Base-by-base conservation (phyloP, 2,329 filamentous ascomycete species). In the Alternaria dauci region DNA sequence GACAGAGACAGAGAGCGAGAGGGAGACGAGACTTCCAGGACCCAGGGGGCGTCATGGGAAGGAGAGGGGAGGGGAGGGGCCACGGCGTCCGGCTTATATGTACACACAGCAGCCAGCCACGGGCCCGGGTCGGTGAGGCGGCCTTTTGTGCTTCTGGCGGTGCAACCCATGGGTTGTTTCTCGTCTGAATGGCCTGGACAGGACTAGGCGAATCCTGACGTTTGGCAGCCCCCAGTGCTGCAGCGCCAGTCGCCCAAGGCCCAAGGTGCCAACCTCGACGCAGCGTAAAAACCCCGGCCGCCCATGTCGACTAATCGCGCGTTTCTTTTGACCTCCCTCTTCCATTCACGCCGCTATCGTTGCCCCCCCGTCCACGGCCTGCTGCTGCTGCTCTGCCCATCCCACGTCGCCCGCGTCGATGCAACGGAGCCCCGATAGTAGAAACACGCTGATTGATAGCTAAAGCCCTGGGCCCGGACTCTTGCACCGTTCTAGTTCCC, bases 361-460 rank as follows among this genome's bases (percentile, higher is more conserved):
- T 42, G 48, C 30, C 44, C 46, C 30, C 30, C 58, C 39, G 44
- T 53, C 62, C 55, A 52, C 36, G 20, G 20, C 20, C 20, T 23
- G 20, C 20, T 23, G 39, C 57, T 55, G 47, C 58, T 57, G 47
- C 43, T 46, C 20, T 51, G 59, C 56, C 52, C 58, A 56, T 63
- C 60, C 63, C 70, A 67, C 68, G 63, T 55, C 63, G 62, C 71
- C 67, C 67, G 66, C 65, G 62, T 64, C 57, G 50, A 70, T 69
- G 67, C 66, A 59, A 64, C 66, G 55, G 43, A 58, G 68, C 61
- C 54, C 58, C 58, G 63, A 65, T 62, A 63, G 64, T 59, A 60
- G 58, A 57, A 23, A 23, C 20, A 23, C 62, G 63, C 59, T 55
- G 67, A 38, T 59, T 58, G 61, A 59, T 62, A 66, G 58, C 46